Evolutionary conservation across 108 stramenopile genomes (phyloP).

Genomic region (Fistulifera solaris): DNA sequence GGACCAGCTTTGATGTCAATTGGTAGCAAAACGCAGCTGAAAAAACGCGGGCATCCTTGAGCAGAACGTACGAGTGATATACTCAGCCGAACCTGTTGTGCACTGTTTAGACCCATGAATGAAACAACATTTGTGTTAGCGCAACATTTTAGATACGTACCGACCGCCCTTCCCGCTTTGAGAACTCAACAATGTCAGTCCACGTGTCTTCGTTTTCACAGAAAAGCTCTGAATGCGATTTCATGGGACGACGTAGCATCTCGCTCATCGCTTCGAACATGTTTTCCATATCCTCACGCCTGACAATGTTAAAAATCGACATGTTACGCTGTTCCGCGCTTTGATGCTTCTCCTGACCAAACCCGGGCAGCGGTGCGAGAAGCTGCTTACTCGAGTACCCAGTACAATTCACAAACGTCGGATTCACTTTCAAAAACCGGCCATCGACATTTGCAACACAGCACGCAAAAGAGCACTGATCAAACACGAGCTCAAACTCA

Average conservation of each 20-base stretch:
- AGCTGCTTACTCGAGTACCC: conserved; percentile 33
- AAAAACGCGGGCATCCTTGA: conserved; percentile 69
- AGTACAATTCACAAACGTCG: conserved; percentile 44
- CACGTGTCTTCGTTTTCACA: background rate
- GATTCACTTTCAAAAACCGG: conserved; percentile 70
- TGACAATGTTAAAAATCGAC: conserved; percentile 66
- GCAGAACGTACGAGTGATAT: conserved; percentile 55
- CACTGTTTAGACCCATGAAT: conserved; percentile 1
- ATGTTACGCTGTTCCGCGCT: conserved; percentile 25
- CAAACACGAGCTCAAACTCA: conserved; percentile 63
- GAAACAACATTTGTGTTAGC: conserved; percentile 19
- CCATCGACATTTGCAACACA: conserved; percentile 73
- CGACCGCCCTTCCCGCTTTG: background rate
- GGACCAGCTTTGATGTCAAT: background rate
- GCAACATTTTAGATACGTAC: conserved; percentile 23
- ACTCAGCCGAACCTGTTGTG: conserved; percentile 52
- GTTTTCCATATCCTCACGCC: conserved; percentile 66
- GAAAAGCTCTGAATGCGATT: too few species aligned
- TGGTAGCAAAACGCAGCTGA: conserved; percentile 54
- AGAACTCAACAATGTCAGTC: background rate
- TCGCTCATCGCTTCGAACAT: conserved; percentile 68
- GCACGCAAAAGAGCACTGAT: conserved; percentile 43
- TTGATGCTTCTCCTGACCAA: conserved; percentile 4
- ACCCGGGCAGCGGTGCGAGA: conserved; percentile 10
- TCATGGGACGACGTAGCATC: conserved; percentile 37